Evolutionary conservation across 2,329 filamentous ascomycete genomes (phyloP).

Genomic region (Magnaporthales sp.): DNA sequence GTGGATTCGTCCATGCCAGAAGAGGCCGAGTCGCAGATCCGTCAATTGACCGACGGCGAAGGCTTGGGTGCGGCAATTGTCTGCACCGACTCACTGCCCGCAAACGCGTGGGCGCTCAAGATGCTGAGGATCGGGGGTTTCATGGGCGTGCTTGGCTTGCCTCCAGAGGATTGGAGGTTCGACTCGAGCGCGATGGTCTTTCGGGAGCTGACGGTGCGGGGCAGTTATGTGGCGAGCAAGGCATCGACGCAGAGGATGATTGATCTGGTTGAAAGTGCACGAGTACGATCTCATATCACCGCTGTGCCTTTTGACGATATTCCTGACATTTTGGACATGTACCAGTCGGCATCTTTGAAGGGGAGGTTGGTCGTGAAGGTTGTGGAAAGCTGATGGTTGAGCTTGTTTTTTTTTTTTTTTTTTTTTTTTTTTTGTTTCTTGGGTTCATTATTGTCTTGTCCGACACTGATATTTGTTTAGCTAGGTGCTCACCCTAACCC

Average conservation of each 20-base stretch:
- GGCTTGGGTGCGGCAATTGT: slow-evolving; percentile 21
- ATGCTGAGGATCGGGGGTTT: slow-evolving; percentile 20
- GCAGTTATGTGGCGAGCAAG: slow-evolving; percentile 22
- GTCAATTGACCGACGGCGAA: slow-evolving; percentile 19
- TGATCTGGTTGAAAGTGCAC: slow-evolving; percentile 15
- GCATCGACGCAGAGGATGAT: slow-evolving; percentile 22
- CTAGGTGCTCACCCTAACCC: too few species aligned
- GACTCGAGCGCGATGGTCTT: slow-evolving; percentile 21
- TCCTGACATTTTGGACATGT: slow-evolving; percentile 17
- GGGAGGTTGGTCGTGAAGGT: slow-evolving; percentile 21
- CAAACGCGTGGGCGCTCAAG: slow-evolving; percentile 20
- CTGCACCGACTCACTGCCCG: slow-evolving; percentile 22
- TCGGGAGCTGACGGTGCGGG: slow-evolving; percentile 19
- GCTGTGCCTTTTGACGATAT: slow-evolving; percentile 17
- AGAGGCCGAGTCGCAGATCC: slow-evolving; percentile 13
- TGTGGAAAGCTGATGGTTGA: background rate
- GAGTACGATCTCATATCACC: slow-evolving; percentile 19
- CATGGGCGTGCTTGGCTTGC: slow-evolving; percentile 21
- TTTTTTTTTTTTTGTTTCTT: background rate
- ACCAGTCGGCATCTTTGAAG: slow-evolving; percentile 18
- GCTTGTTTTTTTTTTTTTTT: too few species aligned
- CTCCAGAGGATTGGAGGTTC: slow-evolving; percentile 21
- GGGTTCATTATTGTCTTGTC: too few species aligned
- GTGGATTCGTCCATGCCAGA: slow-evolving; percentile 15
- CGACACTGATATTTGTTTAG: too few species aligned